These are phyloP conservation scores for Helichrysum umbraculigerum DNA, from an alignment of 129 eudicot species.

Conservation along the genomic window DNA sequence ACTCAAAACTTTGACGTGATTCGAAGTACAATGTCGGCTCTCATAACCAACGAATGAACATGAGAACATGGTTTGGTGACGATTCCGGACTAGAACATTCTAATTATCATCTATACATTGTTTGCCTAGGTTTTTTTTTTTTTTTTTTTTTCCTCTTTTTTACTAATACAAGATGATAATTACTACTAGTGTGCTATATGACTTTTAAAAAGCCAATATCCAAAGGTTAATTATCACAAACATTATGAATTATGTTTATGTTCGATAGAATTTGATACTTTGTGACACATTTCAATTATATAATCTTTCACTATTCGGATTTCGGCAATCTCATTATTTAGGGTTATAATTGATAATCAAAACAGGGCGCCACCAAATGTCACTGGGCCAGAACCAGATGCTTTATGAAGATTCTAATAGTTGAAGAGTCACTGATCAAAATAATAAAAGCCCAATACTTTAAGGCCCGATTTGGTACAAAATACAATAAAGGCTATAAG, in stretches of 20 bases:
- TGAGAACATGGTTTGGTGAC: conserved; percentile 1
- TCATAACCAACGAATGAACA: not conserved
- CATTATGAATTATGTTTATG: not conserved
- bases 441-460: not conserved
- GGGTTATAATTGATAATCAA: no score
- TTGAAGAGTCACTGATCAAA: not conserved
- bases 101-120: not conserved
- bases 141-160: not conserved
- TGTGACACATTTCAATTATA: not conserved
- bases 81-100: not conserved
- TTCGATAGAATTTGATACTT: not conserved
- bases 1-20: conserved; percentile 19
- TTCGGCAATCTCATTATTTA: no score
- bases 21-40: conserved; percentile 1
- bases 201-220: not conserved
- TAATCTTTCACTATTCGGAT: not conserved
- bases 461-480: not conserved
- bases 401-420: not conserved
- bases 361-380: not conserved
- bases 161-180: not conserved
- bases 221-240: not conserved
- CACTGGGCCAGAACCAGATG: not conserved
- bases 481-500: not conserved
- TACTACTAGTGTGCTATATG: not conserved
- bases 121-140: not conserved